A percentile compares a stretch with the other conserved stretches of the same genome.
Evolutionary conservation across 139 green algal species (phyloP).

Genomic region (Coelastrella sp.): DNA sequence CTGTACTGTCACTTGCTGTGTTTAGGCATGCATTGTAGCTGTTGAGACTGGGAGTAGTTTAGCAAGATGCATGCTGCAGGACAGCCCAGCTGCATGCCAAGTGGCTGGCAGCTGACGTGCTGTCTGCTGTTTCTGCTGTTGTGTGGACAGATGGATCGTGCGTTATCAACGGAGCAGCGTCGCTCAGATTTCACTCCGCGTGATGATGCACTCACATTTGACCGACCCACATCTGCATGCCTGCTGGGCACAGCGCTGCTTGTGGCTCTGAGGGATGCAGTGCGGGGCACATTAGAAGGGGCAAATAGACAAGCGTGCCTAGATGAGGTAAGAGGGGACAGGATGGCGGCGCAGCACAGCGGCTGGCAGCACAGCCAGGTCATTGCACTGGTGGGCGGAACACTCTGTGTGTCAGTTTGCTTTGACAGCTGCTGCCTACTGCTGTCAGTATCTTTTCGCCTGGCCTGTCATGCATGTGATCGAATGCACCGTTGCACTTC

Average conservation of each 20-base stretch:
- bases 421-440: not conserved
- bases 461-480: not conserved
- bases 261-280: constrained; percentile 43
- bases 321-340: constrained; percentile 56
- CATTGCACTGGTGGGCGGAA: no score
- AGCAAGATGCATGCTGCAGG: not conserved
- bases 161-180: constrained; percentile 67
- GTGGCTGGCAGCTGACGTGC: not conserved
- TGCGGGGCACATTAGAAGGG: constrained; percentile 59
- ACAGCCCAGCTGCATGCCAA: not conserved
- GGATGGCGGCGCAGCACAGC: no score
- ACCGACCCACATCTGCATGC: constrained; percentile 72
- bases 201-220: constrained; percentile 57
- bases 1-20: no score
- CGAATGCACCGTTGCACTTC: no score
- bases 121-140: not conserved
- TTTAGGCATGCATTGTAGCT: no score
- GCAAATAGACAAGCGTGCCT: constrained; percentile 65
- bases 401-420: not conserved
- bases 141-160: constrained; percentile 58
- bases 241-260: constrained; percentile 60
- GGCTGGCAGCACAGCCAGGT: no score
- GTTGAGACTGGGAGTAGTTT: no score
- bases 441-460: not conserved
- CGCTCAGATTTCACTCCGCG: constrained; percentile 68